Percentiles rank a stretch among this genome's conserved stretches.
phyloP scores from a whole-genome alignment of 1,139 yeast genomes.

The Taphrina deformans region DNA sequence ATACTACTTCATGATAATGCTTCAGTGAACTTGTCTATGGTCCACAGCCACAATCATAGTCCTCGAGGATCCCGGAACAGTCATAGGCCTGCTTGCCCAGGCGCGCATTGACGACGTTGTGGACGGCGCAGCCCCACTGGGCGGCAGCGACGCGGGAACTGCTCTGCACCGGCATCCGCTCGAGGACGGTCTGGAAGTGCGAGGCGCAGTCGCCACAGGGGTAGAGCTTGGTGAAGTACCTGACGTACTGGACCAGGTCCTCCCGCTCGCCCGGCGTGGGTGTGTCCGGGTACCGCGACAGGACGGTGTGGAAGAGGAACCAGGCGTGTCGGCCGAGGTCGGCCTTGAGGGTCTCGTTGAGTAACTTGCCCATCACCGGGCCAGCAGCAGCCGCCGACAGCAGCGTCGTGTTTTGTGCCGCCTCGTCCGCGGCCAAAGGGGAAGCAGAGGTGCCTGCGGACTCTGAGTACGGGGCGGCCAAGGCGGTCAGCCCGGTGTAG shows the following conservation, averaged over 20 bases:
- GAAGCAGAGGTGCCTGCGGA: not conserved
- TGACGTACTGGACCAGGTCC: slow-evolving; percentile 56
- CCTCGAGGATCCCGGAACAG: slow-evolving; percentile 78
- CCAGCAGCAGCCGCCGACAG: not conserved
- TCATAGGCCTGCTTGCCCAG: slow-evolving; percentile 73
- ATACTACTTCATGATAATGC: too few relatives aligned
- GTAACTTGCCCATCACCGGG: slow-evolving; percentile 82
- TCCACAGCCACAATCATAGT: slow-evolving; percentile 93
- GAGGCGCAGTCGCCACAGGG: slow-evolving; percentile 57
- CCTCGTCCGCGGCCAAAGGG: not conserved
- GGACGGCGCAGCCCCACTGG: slow-evolving; percentile 95
- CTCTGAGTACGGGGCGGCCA: too few relatives aligned
- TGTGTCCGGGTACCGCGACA: slow-evolving; percentile 84
- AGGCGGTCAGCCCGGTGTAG: not conserved
- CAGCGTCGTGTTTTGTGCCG: slow-evolving; percentile 45
- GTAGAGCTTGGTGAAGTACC: slow-evolving; percentile 48
- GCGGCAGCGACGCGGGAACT: slow-evolving; percentile 78
- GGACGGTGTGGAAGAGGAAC: slow-evolving; percentile 78
- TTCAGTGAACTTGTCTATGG: too few relatives aligned
- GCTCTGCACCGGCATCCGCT: slow-evolving; percentile 80
- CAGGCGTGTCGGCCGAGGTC: slow-evolving; percentile 87
- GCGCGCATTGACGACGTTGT: slow-evolving; percentile 76
- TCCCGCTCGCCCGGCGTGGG: slow-evolving; percentile 66
- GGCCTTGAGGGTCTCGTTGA: slow-evolving; percentile 59
- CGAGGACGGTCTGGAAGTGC: slow-evolving; percentile 72